A percentile compares a stretch with the other conserved stretches of the same genome.
phyloP scores from a whole-genome alignment of 805 yeast species.

The Schwanniomyces yamadae region DNA sequence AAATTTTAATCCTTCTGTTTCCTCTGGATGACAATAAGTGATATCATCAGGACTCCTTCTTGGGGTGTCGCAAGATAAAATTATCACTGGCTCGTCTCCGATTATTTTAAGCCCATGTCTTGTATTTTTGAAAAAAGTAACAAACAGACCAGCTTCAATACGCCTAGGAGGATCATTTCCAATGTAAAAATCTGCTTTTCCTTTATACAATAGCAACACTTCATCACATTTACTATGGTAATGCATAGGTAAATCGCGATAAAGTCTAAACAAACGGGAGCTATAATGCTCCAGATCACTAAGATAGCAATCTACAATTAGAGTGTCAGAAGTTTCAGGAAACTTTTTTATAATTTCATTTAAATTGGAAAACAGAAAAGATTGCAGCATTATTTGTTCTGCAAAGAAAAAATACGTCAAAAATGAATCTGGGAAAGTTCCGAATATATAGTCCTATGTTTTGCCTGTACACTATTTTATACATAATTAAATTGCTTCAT shows the following conservation, averaged over 20 bases:
- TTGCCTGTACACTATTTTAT: too few species aligned
- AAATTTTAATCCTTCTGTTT: slow-evolving; percentile 4
- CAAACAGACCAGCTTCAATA: slow-evolving; percentile 3
- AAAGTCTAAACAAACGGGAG: slow-evolving; percentile 4
- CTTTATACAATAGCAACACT: slow-evolving; percentile 1
- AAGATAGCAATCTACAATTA: slow-evolving; percentile 5
- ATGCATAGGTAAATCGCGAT: slow-evolving; percentile 3
- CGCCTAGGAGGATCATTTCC: background rate
- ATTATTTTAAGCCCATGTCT: slow-evolving; percentile 2
- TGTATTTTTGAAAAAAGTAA: slow-evolving; percentile 5
- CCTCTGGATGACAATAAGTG: background rate
- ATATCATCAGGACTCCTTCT: slow-evolving; percentile 5
- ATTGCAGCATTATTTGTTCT: slow-evolving; percentile 2
- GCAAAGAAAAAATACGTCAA: too few species aligned
- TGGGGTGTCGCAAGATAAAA: slow-evolving; percentile 6
- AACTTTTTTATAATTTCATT: slow-evolving; percentile 2
- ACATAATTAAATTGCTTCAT: too few species aligned
- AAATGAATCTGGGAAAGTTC: too few species aligned
- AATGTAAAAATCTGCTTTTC: slow-evolving; percentile 5
- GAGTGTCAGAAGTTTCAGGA: slow-evolving; percentile 3
- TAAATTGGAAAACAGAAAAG: slow-evolving; percentile 2
- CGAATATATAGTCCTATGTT: too few species aligned
- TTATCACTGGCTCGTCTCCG: slow-evolving; percentile 3
- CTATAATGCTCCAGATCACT: slow-evolving; percentile 5
- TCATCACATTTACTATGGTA: slow-evolving; percentile 5